Evolutionary conservation across 169 alveolate genomes (phyloP).

Genomic region (Pseudocohnilembus persalinus): DNA sequence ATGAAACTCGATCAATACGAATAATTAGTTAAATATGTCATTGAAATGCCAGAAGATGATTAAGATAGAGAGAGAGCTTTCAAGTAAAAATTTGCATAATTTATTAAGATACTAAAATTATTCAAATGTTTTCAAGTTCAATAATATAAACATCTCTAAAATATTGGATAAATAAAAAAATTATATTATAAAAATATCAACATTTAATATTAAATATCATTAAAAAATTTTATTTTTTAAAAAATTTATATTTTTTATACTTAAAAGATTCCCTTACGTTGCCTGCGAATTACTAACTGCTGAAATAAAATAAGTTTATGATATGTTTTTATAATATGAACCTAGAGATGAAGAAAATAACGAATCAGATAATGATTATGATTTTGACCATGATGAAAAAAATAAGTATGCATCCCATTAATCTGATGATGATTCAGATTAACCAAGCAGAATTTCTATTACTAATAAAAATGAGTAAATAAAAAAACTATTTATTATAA

Average conservation of each 20-base stretch:
- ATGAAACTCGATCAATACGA: background rate
- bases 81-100: background rate
- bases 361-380: background rate
- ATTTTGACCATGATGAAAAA: background rate
- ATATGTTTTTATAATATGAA: background rate
- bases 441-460: too few relatives aligned
- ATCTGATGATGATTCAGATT: background rate
- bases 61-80: background rate
- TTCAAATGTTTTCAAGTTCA: too few relatives aligned
- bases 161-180: too few relatives aligned
- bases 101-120: too few relatives aligned
- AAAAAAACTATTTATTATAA: too few relatives aligned
- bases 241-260: too few relatives aligned
- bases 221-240: too few relatives aligned
- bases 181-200: too few relatives aligned
- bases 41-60: background rate
- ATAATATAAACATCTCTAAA: too few relatives aligned
- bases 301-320: background rate
- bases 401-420: background rate
- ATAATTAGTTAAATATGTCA: background rate
- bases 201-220: background rate
- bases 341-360: too few relatives aligned
- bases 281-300: background rate
- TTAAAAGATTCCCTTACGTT: background rate
- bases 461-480: too few relatives aligned